Evolutionary conservation across 2,329 filamentous ascomycete genomes (phyloP).

Genomic region (Dactylella cylindrospora): DNA sequence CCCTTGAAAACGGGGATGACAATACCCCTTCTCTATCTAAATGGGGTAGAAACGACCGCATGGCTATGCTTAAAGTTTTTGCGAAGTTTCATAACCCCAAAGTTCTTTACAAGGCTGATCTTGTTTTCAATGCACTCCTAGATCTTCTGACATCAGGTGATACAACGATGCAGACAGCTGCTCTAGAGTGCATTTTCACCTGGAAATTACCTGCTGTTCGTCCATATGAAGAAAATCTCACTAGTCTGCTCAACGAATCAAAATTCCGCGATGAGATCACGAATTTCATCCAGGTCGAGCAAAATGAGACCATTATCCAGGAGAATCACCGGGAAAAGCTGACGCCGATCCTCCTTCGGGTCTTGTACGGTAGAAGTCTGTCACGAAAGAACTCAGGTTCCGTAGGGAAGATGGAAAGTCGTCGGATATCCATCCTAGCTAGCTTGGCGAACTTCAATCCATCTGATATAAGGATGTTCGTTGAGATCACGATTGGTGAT

Average conservation of each 20-base stretch:
- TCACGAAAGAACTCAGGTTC: conserved; percentile 75
- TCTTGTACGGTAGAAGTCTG: conserved; percentile 88
- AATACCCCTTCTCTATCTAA: conserved; percentile 52
- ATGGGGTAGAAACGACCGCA: conserved; percentile 79
- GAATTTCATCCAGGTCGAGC: conserved; percentile 74
- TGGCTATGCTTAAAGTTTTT: conserved; percentile 78
- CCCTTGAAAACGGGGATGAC: conserved; percentile 48
- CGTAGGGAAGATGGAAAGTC: conserved; percentile 73
- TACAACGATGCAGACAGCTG: conserved; percentile 79
- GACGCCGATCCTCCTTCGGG: conserved; percentile 80
- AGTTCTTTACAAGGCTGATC: conserved; percentile 73
- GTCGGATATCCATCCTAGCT: conserved; percentile 71
- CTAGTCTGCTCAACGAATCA: conserved; percentile 84
- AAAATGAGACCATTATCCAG: conserved; percentile 66
- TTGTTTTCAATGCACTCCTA: conserved; percentile 75
- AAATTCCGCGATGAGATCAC: conserved; percentile 93
- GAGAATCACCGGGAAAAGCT: conserved; percentile 70
- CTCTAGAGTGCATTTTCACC: conserved; percentile 78
- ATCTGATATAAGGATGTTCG: conserved; percentile 74
- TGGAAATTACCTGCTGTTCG: conserved; percentile 81
- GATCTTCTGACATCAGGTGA: conserved; percentile 83
- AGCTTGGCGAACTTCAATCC: conserved; percentile 75
- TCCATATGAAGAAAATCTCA: conserved; percentile 79
- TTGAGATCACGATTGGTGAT: conserved; percentile 76
- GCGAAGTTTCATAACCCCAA: conserved; percentile 82